Conservation (phyloP, 1,139 yeast genomes). For the Candida glucosophila region DNA sequence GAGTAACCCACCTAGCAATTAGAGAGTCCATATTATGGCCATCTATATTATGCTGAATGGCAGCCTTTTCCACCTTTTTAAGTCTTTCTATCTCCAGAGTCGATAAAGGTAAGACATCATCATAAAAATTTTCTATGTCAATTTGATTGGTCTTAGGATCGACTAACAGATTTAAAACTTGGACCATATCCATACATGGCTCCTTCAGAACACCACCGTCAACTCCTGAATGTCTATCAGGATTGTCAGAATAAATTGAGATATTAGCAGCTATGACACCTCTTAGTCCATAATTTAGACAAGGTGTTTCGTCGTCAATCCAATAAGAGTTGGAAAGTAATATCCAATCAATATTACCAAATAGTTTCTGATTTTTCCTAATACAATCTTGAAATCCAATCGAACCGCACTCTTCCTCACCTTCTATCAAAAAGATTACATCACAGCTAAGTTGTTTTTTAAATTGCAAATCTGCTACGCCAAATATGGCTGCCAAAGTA, state of each 20-base stretch:
- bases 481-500: conserved; percentile 76
- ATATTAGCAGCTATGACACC: conserved; percentile 84
- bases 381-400: conserved; percentile 72
- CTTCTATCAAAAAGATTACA: conserved; percentile 80
- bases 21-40: conserved; percentile 35
- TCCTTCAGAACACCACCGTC: conserved; percentile 90
- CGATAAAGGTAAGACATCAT: conserved; percentile 49
- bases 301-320: conserved; percentile 84
- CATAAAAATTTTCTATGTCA: conserved; percentile 61
- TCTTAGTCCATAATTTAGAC: conserved; percentile 86
- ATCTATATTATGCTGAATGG: conserved; percentile 17
- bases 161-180: conserved; percentile 55
- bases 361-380: conserved; percentile 33
- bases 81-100: conserved; percentile 51
- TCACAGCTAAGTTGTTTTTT: conserved; percentile 53
- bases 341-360: conserved; percentile 82
- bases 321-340: conserved; percentile 86
- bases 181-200: conserved; percentile 81
- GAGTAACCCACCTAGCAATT: conserved; percentile 84
- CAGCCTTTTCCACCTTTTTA: conserved; percentile 46
- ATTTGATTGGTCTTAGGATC: conserved; percentile 50
- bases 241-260: conserved; percentile 58
- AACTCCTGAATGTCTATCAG: conserved; percentile 93
- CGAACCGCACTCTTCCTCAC: conserved; percentile 94
- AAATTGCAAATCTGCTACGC: conserved; percentile 66